Conservation (phyloP, 169 alveolate genomes). For the Plasmodium relictum region DNA sequence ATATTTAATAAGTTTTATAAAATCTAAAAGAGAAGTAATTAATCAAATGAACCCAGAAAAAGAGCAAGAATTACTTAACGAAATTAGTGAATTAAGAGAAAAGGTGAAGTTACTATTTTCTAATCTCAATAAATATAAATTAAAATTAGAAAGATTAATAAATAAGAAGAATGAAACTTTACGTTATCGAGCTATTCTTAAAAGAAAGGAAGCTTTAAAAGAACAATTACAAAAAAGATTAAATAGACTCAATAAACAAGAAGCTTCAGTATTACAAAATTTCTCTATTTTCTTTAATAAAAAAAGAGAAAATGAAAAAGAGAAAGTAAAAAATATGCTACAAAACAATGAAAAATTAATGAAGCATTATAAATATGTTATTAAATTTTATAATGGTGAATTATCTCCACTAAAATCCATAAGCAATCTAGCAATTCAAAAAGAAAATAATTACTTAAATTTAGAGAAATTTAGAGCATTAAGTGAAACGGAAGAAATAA, state of each 20-base stretch:
- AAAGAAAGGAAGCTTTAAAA: slow-evolving; percentile 11
- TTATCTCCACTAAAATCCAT: slow-evolving; percentile 39
- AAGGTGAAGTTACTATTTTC: neutral
- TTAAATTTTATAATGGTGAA: slow-evolving; percentile 46
- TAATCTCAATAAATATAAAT: slow-evolving; percentile 28
- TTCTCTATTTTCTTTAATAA: slow-evolving; percentile 30
- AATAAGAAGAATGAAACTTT: slow-evolving; percentile 3
- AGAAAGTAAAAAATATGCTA: slow-evolving; percentile 17
- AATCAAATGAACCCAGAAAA: neutral
- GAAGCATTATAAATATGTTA: slow-evolving; percentile 40
- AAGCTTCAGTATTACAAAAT: slow-evolving; percentile 6
- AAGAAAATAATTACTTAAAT: slow-evolving; percentile 25
- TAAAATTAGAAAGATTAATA: slow-evolving; percentile 45
- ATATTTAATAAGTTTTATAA: slow-evolving; percentile 7
- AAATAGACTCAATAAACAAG: slow-evolving; percentile 12
- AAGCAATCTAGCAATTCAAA: slow-evolving; percentile 29
- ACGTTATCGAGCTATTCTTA: neutral
- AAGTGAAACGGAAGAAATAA: slow-evolving; percentile 29
- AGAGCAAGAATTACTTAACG: slow-evolving; percentile 5
- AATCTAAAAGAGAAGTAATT: slow-evolving; percentile 9
- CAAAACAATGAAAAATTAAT: slow-evolving; percentile 34
- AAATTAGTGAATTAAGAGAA: slow-evolving; percentile 11
- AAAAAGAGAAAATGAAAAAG: slow-evolving; percentile 43
- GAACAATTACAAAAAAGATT: slow-evolving; percentile 26
- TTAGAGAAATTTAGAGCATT: slow-evolving; percentile 41